Conservation (phyloP, 2,329 filamentous ascomycete genomes). For the Lachnellula suecica region DNA sequence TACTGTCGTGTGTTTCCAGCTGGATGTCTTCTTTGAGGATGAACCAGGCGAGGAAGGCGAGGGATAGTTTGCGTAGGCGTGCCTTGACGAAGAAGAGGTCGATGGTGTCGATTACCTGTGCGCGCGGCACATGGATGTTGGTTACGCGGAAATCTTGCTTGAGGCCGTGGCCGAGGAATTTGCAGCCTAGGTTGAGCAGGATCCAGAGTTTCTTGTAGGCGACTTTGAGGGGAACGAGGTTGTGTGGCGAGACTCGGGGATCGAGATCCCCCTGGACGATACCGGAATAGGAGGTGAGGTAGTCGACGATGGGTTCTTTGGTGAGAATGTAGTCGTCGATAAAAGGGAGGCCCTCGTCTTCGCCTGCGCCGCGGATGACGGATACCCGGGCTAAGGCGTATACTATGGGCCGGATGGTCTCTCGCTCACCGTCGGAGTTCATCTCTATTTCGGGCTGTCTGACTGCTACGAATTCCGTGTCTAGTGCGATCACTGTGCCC, state of each 20-base stretch:
- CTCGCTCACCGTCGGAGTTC: conserved; percentile 88
- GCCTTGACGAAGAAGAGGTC: conserved; percentile 83
- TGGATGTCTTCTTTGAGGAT: conserved; percentile 94
- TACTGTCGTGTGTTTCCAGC: conserved; percentile 86
- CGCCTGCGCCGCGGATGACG: conserved; percentile 77
- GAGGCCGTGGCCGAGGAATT: conserved; percentile 90
- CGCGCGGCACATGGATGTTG: conserved; percentile 91
- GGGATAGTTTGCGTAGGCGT: conserved; percentile 80
- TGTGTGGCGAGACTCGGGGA: conserved; percentile 72
- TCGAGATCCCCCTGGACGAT: conserved; percentile 86
- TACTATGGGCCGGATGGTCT: conserved; percentile 87
- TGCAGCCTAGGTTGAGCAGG: conserved; percentile 87
- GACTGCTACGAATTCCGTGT: conserved; percentile 94
- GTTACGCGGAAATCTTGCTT: conserved; percentile 97
- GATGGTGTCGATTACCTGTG: conserved; percentile 92
- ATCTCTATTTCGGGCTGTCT: conserved; percentile 94
- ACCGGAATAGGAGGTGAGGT: conserved; percentile 90
- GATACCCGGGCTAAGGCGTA: conserved; percentile 92
- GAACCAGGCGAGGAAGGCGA: conserved; percentile 89
- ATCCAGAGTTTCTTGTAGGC: conserved; percentile 99
- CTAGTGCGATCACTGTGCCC: conserved; percentile 79
- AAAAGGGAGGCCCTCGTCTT: conserved; percentile 79
- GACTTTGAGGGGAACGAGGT: conserved; percentile 82
- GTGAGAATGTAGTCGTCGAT: conserved; percentile 97
- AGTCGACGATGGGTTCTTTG: conserved; percentile 89